These are phyloP conservation scores for Neurospora sp. DNA, from an alignment of 495 filamentous ascomycete species.

Conservation along the genomic window DNA sequence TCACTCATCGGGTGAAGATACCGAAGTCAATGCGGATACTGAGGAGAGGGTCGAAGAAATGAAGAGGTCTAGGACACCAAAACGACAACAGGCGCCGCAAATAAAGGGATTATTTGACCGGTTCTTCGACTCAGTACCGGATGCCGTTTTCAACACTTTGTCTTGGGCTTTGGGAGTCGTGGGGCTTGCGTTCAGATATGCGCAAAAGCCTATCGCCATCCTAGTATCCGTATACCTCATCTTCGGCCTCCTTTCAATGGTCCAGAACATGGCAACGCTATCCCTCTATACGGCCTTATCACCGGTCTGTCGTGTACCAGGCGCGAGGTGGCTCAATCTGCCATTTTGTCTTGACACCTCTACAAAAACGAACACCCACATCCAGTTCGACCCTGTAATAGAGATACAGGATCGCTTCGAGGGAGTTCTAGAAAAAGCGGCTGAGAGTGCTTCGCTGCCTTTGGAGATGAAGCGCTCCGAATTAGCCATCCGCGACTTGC, in stretches of 20 bases:
- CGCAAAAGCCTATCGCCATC: constrained; percentile 46
- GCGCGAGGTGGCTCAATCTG: constrained; percentile 43
- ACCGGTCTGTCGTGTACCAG: constrained; percentile 56
- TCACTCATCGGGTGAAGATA: neutral
- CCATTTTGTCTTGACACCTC: constrained; percentile 45
- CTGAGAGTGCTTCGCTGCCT: constrained; percentile 48
- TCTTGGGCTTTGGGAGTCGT: constrained; percentile 41
- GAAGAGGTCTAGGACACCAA: neutral
- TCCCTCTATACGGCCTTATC: constrained; percentile 42
- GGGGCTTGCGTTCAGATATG: constrained; percentile 35
- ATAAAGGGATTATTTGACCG: neutral
- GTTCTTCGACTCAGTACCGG: constrained; percentile 16
- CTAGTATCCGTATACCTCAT: constrained; percentile 42
- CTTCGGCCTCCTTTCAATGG: constrained; percentile 36
- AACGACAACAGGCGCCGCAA: neutral
- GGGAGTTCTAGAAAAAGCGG: constrained; percentile 50
- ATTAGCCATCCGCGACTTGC: constrained; percentile 60
- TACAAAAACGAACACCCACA: constrained; percentile 6
- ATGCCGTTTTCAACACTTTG: constrained; percentile 19
- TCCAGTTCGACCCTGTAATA: constrained; percentile 60
- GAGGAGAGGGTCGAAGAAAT: neutral
- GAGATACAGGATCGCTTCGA: constrained; percentile 56
- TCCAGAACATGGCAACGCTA: constrained; percentile 40
- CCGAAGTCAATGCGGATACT: neutral
- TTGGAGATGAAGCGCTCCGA: constrained; percentile 64